Evolutionary conservation across 768 basidiomycete genomes (phyloP), one percentile per base, ranked within the genome.

Genomic region (Cystofilobasidium capitatum): DNA sequence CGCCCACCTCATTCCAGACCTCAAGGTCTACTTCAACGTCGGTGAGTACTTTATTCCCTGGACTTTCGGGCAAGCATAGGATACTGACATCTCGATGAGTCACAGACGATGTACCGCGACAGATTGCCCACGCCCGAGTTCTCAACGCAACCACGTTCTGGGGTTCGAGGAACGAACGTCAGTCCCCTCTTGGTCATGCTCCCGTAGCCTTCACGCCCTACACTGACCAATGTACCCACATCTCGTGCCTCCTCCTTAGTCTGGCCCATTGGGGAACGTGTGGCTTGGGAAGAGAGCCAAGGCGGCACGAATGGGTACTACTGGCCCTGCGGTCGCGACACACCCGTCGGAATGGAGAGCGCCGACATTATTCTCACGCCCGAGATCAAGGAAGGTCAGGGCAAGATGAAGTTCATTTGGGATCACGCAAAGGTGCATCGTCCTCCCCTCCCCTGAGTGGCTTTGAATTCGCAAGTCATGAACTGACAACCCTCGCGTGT

Each of bases 11-110:
- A 51, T 64, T 20, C 49, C 37, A 4, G 49, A 64, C 14, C n/a
- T 64, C 12, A 64, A 26, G 37, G 51, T 64, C 26, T 64, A 64
- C 54, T 64, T 64, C 63, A 64, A 64, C 39, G 51, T 55, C 31
- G 51, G 51, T 33, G 51, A 3, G 51, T 20, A 20, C 45, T n/a
- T 16, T 49, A 22, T 24, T 22, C 22, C 7, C 45, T 20, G 20
- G 24, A 9, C 13, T 8, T 49, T 16, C 10, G 10, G 20, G 17
- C 45, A 24, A 49, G 45, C 45, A 22, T 8, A 51, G 24, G 29
- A 2, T 8, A 29, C 26, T 8, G 17, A 5, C 14, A 39, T 26
- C 7, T 39, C 36, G 24, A 20, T n/a, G n/a, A n/a, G n/a, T 12
- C 39, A 49, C 58, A 36, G 58, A 66, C 35, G 58, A 59, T 35